A percentile compares a stretch with the other conserved stretches of the same genome.
These are phyloP conservation scores for Ceratocystis destructans DNA, from an alignment of 2,329 filamentous ascomycete species.

Conservation along the genomic window DNA sequence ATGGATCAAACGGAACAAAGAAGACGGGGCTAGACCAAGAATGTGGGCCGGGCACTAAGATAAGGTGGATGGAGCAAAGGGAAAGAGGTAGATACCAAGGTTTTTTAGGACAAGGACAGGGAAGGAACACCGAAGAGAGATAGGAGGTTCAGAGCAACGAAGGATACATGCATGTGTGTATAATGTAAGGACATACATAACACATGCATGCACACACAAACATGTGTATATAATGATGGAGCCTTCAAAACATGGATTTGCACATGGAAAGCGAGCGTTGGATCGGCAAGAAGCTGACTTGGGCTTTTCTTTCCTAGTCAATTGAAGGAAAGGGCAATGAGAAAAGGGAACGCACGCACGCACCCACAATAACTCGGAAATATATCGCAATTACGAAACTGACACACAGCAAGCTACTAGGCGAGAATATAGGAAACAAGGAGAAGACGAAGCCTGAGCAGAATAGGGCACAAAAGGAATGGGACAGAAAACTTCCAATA, in stretches of 20 bases:
- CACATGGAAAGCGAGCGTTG: background rate
- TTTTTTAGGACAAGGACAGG: background rate
- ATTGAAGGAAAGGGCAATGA: background rate
- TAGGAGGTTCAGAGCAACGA: background rate
- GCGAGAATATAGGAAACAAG: background rate
- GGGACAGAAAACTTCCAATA: background rate
- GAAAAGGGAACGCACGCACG: background rate
- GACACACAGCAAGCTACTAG: background rate
- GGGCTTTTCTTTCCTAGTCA: background rate
- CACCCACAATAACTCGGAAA: background rate
- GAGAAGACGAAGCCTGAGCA: background rate
- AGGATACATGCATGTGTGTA: background rate
- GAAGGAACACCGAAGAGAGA: background rate
- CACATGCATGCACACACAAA: background rate
- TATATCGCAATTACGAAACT: background rate
- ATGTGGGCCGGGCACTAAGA: background rate
- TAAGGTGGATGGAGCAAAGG: background rate
- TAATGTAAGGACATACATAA: background rate
- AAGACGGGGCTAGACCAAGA: constrained; percentile 3
- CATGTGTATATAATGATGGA: background rate
- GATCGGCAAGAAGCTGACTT: background rate
- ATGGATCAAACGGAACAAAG: constrained; percentile 1
- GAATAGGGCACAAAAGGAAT: background rate
- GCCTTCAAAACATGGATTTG: background rate
- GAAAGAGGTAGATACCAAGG: background rate